Conservation (phyloP, 345 rosid species). For the Eucalyptus erythrocorys region DNA sequence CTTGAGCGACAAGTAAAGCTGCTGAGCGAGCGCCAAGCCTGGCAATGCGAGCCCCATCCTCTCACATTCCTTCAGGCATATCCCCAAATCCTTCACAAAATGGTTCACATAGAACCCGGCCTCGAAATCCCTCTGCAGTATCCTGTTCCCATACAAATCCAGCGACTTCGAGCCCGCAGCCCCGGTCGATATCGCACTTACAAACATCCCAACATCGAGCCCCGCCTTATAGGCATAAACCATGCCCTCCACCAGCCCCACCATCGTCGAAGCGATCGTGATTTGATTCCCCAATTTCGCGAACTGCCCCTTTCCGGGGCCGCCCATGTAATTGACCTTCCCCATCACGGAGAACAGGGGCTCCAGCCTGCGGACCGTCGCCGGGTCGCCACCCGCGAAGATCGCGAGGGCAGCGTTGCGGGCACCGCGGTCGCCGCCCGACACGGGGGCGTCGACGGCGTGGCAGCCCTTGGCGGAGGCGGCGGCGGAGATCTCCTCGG, state of each 20-base stretch:
- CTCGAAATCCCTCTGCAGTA: slow-evolving; percentile 68
- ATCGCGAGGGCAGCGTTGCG: slow-evolving; percentile 62
- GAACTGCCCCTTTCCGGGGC: slow-evolving; percentile 70
- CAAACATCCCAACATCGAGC: slow-evolving; percentile 44
- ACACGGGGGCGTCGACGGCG: slow-evolving; percentile 79
- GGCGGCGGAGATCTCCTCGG: slow-evolving; percentile 47
- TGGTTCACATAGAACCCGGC: slow-evolving; percentile 84
- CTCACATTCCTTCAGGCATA: slow-evolving; percentile 76
- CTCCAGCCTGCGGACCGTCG: slow-evolving; percentile 25
- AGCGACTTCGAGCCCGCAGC: slow-evolving; percentile 77
- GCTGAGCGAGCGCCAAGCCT: slow-evolving; percentile 77
- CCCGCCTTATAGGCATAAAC: slow-evolving; percentile 73
- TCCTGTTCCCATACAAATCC: slow-evolving; percentile 41
- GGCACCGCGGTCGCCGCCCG: slow-evolving; percentile 89
- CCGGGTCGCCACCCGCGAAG: slow-evolving; percentile 77
- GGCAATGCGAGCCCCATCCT: slow-evolving; percentile 83
- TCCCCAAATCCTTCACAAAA: slow-evolving; percentile 84
- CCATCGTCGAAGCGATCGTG: slow-evolving; percentile 79
- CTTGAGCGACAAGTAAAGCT: slow-evolving; percentile 86
- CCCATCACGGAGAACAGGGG: slow-evolving; percentile 75
- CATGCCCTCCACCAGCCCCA: slow-evolving; percentile 84
- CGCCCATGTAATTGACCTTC: slow-evolving; percentile 76
- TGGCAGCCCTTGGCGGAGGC: slow-evolving; percentile 44
- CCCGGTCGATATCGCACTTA: slow-evolving; percentile 62
- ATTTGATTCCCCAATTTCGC: slow-evolving; percentile 79